Evolutionary conservation across 179 eudicot species (phyloP).

Genomic region (Spinacia oleracea): DNA sequence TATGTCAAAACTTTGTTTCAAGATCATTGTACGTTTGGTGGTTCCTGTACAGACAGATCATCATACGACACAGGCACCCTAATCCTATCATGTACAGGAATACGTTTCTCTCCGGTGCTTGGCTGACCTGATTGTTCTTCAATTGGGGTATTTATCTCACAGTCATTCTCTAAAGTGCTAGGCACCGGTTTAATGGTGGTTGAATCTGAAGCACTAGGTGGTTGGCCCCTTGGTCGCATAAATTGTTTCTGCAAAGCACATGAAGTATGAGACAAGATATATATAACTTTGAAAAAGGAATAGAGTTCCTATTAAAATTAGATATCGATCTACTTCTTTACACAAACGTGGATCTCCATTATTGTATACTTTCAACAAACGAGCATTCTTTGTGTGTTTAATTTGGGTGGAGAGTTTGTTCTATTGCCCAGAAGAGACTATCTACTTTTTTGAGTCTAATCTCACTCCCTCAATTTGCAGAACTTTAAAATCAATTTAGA

Average conservation of each 20-base stretch:
- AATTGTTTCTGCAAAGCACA: conserved; percentile 60
- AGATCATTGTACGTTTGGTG: background rate
- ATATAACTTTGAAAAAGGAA: background rate
- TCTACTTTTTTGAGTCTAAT: too few species aligned
- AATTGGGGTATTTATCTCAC: background rate
- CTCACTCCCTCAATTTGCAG: background rate
- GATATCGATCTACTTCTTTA: too few species aligned
- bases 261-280: background rate
- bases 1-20: background rate
- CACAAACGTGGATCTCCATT: too few species aligned
- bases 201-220: conserved; percentile 14
- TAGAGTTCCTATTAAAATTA: background rate
- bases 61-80: conserved; percentile 16
- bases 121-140: conserved; percentile 5
- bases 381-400: too few species aligned
- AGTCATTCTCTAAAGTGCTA: background rate
- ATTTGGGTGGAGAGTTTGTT: too few species aligned
- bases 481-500: background rate
- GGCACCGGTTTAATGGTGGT: background rate
- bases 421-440: too few species aligned
- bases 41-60: conserved; percentile 15
- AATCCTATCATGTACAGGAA: conserved; percentile 16
- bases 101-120: background rate
- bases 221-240: conserved; percentile 31
- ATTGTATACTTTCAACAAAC: too few species aligned